phyloP scores from a whole-genome alignment of 768 basidiomycete genomes.

The Pholiota microspora region DNA sequence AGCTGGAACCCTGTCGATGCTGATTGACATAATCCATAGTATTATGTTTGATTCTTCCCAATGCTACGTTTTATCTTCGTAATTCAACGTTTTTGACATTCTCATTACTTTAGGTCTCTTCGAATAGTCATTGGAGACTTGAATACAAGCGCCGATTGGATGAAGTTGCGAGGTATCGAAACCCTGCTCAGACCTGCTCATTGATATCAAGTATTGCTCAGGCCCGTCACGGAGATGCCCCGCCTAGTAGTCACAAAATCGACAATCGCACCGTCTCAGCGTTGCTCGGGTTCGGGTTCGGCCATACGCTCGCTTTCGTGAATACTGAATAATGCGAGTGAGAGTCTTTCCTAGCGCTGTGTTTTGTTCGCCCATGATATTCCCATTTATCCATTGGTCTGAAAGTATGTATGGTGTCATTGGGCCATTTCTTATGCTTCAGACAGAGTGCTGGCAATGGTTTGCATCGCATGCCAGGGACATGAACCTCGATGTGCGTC shows the following conservation, averaged over 20 bases:
- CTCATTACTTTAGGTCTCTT: neutral
- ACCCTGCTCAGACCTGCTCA: neutral
- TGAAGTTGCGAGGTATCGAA: conserved; percentile 4
- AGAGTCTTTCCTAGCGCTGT: neutral
- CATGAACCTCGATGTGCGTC: no score
- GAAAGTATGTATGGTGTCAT: no score
- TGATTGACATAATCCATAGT: conserved; percentile 23
- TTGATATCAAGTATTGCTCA: neutral
- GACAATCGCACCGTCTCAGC: neutral
- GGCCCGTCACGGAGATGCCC: neutral
- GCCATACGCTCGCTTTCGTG: neutral
- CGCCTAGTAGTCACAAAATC: neutral
- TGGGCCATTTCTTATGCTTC: no score
- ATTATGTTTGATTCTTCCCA: neutral
- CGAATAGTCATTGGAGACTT: neutral
- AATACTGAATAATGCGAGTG: neutral
- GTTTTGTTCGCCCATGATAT: no score
- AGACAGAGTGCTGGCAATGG: no score
- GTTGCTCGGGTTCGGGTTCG: neutral
- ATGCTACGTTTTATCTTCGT: neutral
- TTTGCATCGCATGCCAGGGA: no score
- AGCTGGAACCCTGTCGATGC: conserved; percentile 84
- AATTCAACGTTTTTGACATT: neutral
- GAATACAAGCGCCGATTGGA: neutral
- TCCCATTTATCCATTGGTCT: no score